Evolutionary conservation across 192 early-diverging fungal genomes (phyloP).

Genomic region (Entomortierella lignicola): DNA sequence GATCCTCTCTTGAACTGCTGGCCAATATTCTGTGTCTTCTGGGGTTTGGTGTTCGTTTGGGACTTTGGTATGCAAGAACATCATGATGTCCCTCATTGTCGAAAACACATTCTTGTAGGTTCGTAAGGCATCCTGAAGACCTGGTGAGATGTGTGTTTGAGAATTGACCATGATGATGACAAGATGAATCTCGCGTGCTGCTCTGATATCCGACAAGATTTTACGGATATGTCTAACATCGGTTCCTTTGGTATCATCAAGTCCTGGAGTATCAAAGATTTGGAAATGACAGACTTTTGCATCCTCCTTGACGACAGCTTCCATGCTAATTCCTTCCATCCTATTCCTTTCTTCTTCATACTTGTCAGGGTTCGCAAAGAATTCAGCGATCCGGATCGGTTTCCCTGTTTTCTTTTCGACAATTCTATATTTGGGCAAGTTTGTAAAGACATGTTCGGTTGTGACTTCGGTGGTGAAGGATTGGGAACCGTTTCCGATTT

Average conservation of each 20-base stretch:
- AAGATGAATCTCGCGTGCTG: not conserved
- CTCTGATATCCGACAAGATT: not conserved
- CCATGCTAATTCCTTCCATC: not conserved
- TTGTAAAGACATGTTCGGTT: not conserved
- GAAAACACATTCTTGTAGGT: constrained; percentile 3
- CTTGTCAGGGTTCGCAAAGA: not conserved
- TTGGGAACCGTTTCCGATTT: not conserved
- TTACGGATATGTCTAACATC: not conserved
- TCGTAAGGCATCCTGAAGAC: not conserved
- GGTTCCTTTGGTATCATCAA: not conserved
- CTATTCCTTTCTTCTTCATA: not conserved
- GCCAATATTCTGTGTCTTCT: not conserved
- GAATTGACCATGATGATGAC: not conserved
- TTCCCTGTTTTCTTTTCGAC: not conserved
- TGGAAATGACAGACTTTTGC: not conserved
- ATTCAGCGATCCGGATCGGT: not conserved
- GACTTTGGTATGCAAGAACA: constrained; percentile 5
- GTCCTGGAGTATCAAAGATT: constrained; percentile 1
- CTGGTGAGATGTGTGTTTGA: not conserved
- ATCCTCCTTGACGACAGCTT: not conserved
- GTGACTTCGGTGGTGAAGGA: not conserved
- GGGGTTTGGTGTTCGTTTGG: constrained; percentile 1
- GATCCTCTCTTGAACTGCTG: not conserved
- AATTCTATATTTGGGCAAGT: not conserved
- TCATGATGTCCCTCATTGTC: not conserved